Conservation (phyloP, 345 rosid species). For the Populus simonii region DNA sequence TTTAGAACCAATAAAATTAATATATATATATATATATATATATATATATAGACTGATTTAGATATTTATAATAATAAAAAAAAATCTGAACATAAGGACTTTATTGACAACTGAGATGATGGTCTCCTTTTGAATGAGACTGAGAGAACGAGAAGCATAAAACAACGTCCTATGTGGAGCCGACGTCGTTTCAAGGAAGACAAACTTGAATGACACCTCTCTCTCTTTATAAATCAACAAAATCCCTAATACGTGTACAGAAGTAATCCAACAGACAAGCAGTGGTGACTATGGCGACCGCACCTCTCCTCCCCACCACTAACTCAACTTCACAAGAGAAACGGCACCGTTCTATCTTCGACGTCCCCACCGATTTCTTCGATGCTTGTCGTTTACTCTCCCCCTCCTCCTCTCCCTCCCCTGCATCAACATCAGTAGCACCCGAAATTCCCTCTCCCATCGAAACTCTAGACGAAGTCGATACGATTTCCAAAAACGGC, state of each 20-base stretch:
- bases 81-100: too few relatives aligned
- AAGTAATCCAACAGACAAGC: not conserved
- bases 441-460: slow-evolving; percentile 16
- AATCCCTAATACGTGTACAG: not conserved
- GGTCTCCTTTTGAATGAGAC: too few relatives aligned
- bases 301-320: not conserved
- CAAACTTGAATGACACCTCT: too few relatives aligned
- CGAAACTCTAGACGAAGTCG: slow-evolving; percentile 28
- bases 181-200: too few relatives aligned
- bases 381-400: slow-evolving; percentile 55
- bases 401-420: slow-evolving; percentile 18
- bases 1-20: too few relatives aligned
- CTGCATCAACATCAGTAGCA: slow-evolving; percentile 25
- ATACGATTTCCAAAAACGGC: slow-evolving; percentile 28
- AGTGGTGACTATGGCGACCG: not conserved
- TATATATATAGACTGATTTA: too few relatives aligned
- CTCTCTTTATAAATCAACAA: too few relatives aligned
- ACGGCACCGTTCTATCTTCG: slow-evolving; percentile 62
- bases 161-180: too few relatives aligned
- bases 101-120: too few relatives aligned
- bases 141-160: too few relatives aligned
- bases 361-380: slow-evolving; percentile 52
- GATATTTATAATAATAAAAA: too few relatives aligned
- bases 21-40: too few relatives aligned
- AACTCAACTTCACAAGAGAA: slow-evolving; percentile 17